Evolutionary conservation across 129 eudicot species (phyloP).

Genomic region (Ambrosia trifida): DNA sequence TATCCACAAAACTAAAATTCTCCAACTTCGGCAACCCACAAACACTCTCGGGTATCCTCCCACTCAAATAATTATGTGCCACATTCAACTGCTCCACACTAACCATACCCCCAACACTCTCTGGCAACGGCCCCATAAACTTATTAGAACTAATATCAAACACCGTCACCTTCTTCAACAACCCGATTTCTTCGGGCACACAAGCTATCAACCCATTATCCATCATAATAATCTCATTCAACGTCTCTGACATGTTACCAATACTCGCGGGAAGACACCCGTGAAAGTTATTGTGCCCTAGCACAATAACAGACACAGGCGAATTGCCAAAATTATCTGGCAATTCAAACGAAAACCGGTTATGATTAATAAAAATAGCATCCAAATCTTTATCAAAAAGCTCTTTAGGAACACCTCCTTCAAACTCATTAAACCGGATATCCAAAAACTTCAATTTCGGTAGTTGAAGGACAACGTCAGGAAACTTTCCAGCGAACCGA

Average conservation of each 20-base stretch:
- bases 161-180: slow-evolving; percentile 71
- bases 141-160: slow-evolving; percentile 67
- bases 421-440: slow-evolving; percentile 80
- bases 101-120: slow-evolving; percentile 49
- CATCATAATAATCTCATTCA: slow-evolving; percentile 74
- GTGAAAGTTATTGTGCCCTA: slow-evolving; percentile 63
- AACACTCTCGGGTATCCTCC: slow-evolving; percentile 59
- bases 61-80: slow-evolving; percentile 65
- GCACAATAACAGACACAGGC: slow-evolving; percentile 81
- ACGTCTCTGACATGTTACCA: slow-evolving; percentile 68
- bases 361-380: slow-evolving; percentile 71
- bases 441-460: slow-evolving; percentile 63
- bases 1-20: slow-evolving; percentile 64
- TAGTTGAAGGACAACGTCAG: slow-evolving; percentile 56
- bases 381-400: slow-evolving; percentile 71
- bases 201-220: slow-evolving; percentile 67
- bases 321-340: slow-evolving; percentile 92
- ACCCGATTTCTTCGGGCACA: slow-evolving; percentile 58
- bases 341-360: slow-evolving; percentile 58
- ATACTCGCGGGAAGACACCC: slow-evolving; percentile 86
- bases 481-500: slow-evolving; percentile 89
- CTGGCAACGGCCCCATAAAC: slow-evolving; percentile 78
- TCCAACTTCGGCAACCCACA: slow-evolving; percentile 60
- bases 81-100: slow-evolving; percentile 84
- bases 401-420: slow-evolving; percentile 62